Evolutionary conservation across 83 land plant species (phyloP), one percentile per base, ranked within the genome.

Genomic region (Thuja plicata): DNA sequence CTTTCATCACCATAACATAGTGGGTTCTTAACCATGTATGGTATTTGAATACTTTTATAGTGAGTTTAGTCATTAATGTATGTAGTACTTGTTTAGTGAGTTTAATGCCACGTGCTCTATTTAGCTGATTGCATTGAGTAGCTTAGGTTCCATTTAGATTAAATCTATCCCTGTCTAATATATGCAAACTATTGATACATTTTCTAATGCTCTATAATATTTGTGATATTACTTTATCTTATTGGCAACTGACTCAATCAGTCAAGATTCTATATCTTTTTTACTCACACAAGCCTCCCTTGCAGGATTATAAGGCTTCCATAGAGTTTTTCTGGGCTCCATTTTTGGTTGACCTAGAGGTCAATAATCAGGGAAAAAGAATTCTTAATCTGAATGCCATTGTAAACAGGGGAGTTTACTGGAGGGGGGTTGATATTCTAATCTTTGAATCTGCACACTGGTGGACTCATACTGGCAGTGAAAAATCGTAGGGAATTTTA

Each of bases 361-460:
- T 88, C 74, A 91, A 87, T 16, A 84, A 86, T 48, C 38, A 89
- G 21, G 87, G 55, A 50, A 89, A 91, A 86, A 90, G 91, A 60
- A 87, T 91, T 3, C 87, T 94, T 57, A 89, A 90, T 45, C 79
- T 96, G 81, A 96, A 96, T 87, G 87, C 66, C 87, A 95, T 96
- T 41, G 95, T 92, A 83, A 91, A 89, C 81, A 94, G 92, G 86
- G 95, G 92, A n/a, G 89, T 86, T 48, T 90, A 92, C 76, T 96
- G 97, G 97, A 92, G 91, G 87, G 92, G 93, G 87, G 94, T 91
- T 73, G 93, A 96, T 84, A 71, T 94, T 71, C 92, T 96, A 43
- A 91, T 96, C 80, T 96, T 95, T 87, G 96, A 95, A 84, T 93
- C 97, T 27, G 96, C 97, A 70, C 97, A 96, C 54, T 96, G 97